These are phyloP conservation scores for Tulasnella sp. DNA, from an alignment of 768 basidiomycete species.

Conservation along the genomic window DNA sequence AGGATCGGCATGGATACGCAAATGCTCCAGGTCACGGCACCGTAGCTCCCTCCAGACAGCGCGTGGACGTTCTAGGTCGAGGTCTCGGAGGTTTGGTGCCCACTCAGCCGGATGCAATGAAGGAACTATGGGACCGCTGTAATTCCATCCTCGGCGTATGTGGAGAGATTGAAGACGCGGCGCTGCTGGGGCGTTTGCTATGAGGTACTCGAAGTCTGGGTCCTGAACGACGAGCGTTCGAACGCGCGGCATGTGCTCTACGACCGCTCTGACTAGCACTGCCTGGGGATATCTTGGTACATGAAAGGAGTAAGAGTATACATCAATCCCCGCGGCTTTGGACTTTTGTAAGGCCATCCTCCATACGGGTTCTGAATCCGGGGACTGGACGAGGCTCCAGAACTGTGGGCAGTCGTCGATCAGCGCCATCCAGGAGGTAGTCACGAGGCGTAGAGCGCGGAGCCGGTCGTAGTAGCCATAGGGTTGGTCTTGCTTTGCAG, in stretches of 20 bases:
- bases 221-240: background rate
- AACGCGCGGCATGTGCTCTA: background rate
- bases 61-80: background rate
- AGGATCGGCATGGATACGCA: background rate
- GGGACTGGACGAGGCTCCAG: background rate
- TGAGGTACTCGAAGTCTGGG: background rate
- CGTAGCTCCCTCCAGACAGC: background rate
- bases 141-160: background rate
- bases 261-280: background rate
- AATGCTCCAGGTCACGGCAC: background rate
- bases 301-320: background rate
- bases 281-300: background rate
- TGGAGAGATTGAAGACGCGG: background rate
- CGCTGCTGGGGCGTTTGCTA: background rate
- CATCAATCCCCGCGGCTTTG: background rate
- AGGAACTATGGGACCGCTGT: background rate
- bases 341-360: background rate
- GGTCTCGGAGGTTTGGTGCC: background rate
- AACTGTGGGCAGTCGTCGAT: background rate
- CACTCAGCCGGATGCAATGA: background rate
- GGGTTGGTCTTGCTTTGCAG: too few species aligned
- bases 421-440: too few species aligned
- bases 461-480: too few species aligned
- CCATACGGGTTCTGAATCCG: background rate
- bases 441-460: too few species aligned